Evolutionary conservation across 768 basidiomycete genomes (phyloP).

Genomic region (Pleurotus pulmonarius): DNA sequence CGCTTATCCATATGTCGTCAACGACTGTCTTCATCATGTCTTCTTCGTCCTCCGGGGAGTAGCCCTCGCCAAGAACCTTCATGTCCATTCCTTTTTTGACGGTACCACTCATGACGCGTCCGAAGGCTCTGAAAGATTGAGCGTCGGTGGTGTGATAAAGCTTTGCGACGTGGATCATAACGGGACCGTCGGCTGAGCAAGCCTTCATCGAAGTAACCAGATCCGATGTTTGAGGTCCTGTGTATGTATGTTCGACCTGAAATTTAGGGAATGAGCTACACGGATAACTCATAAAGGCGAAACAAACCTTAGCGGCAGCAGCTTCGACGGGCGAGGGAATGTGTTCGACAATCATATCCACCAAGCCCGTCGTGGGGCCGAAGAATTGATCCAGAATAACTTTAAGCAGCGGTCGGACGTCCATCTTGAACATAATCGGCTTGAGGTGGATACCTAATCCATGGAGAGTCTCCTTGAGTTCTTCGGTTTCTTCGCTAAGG

Average conservation of each 20-base stretch:
- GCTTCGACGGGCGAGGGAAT: conserved; percentile 77
- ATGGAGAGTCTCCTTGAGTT: conserved; percentile 73
- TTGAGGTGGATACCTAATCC: conserved; percentile 82
- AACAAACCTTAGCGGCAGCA: conserved; percentile 54
- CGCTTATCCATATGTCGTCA: conserved; percentile 87
- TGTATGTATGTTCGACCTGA: conserved; percentile 82
- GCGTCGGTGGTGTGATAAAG: conserved; percentile 97
- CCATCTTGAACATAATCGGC: conserved; percentile 97
- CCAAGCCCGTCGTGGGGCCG: conserved; percentile 81
- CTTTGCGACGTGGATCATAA: conserved; percentile 92
- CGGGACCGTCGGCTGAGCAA: conserved; percentile 80
- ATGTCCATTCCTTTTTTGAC: conserved; percentile 77
- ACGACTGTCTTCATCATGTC: conserved; percentile 87
- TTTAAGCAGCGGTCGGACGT: conserved; percentile 91
- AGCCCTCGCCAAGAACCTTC: conserved; percentile 97
- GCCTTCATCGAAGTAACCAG: conserved; percentile 76
- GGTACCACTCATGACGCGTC: conserved; percentile 91
- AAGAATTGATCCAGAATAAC: conserved; percentile 96
- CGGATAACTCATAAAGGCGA: neutral
- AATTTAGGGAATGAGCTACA: neutral
- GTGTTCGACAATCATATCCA: conserved; percentile 89
- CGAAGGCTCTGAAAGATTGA: conserved; percentile 94
- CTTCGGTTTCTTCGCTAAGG: conserved; percentile 90
- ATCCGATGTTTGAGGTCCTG: conserved; percentile 81
- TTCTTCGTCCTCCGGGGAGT: conserved; percentile 98